phyloP scores from a whole-genome alignment of 1,139 yeast genomes.

The Candida sp. region DNA sequence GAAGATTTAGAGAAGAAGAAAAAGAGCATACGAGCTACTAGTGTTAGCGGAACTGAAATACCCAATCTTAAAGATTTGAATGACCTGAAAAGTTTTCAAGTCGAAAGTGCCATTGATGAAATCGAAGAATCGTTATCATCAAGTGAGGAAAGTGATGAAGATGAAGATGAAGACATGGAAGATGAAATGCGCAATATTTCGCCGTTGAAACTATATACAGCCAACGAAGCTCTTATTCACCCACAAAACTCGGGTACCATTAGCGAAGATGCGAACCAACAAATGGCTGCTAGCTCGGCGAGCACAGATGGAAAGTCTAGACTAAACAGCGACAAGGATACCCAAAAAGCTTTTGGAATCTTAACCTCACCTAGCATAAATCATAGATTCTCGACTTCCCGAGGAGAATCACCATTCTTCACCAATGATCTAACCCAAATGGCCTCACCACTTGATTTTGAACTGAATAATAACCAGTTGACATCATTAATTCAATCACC shows the following conservation, averaged over 20 bases:
- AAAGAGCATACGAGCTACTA: conserved; percentile 33
- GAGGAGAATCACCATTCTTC: conserved; percentile 29
- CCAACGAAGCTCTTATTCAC: conserved; percentile 12
- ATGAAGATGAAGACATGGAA: conserved; percentile 18
- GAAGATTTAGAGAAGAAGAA: conserved; percentile 20
- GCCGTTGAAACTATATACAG: conserved; percentile 29
- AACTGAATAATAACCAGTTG: conserved; percentile 6
- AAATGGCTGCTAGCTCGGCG: conserved; percentile 1
- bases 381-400: conserved; percentile 11
- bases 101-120: conserved; percentile 9
- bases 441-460: conserved; percentile 19
- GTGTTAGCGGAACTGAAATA: conserved; percentile 35
- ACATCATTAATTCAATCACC: conserved; percentile 2
- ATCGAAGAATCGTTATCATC: conserved; percentile 10
- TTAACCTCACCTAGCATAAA: conserved; percentile 12
- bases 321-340: neutral
- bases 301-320: conserved; percentile 4
- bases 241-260: neutral
- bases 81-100: conserved; percentile 2
- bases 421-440: conserved; percentile 17
- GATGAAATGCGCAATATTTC: conserved; percentile 18
- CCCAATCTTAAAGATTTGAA: conserved; percentile 11
- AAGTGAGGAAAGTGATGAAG: conserved; percentile 37
- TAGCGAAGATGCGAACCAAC: neutral
- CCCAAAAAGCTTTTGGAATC: neutral